Evolutionary conservation across 2,329 filamentous ascomycete species (phyloP).

Genomic region (Bipolaris bicolor): DNA sequence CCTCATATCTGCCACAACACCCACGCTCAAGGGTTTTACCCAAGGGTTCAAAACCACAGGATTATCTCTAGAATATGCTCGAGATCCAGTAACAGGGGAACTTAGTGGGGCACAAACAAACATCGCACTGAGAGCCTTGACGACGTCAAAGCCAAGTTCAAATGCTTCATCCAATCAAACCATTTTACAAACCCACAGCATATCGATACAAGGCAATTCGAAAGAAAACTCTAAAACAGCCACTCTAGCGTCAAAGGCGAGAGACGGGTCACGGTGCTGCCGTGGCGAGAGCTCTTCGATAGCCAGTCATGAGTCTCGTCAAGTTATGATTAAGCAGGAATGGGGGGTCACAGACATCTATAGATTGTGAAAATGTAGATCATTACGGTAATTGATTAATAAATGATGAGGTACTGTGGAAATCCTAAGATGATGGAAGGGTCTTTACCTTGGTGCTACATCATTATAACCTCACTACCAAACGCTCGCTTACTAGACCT

Average conservation of each 20-base stretch:
- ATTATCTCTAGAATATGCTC: constrained; percentile 2
- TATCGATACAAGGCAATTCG: not conserved
- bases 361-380: not conserved
- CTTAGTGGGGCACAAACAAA: not conserved
- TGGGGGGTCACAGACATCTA: not conserved
- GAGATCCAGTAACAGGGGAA: not conserved
- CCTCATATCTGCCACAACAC: constrained; percentile 15
- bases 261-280: not conserved
- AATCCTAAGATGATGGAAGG: not conserved
- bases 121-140: not conserved
- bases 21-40: constrained; percentile 8
- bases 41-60: constrained; percentile 9
- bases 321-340: constrained; percentile 7
- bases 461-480: not conserved
- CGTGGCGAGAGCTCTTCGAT: constrained; percentile 6
- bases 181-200: not conserved
- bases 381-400: not conserved
- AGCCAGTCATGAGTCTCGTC: constrained; percentile 7
- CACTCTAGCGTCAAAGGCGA: not conserved
- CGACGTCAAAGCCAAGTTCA: not conserved
- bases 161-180: not conserved
- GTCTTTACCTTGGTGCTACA: not conserved
- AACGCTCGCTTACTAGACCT: not conserved
- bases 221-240: not conserved
- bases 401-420: not conserved